These are phyloP conservation scores for Arthrinium puccinioides DNA, from an alignment of 2,329 filamentous ascomycete genomes.

Conservation along the genomic window DNA sequence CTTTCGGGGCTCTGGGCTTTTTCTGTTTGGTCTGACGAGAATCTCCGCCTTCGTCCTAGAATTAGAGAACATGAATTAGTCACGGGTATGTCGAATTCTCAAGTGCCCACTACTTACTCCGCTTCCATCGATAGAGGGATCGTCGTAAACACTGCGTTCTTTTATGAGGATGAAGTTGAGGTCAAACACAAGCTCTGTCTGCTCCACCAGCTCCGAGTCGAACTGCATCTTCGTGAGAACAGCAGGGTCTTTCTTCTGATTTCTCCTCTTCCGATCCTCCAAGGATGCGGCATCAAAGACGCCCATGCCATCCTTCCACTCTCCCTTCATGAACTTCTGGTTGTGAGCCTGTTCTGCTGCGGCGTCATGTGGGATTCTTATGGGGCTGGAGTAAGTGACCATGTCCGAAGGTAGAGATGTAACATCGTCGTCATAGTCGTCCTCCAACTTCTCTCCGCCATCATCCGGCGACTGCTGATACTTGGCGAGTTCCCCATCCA, in stretches of 20 bases:
- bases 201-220: constrained; percentile 56
- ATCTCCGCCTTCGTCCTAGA: too few species aligned
- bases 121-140: constrained; percentile 43
- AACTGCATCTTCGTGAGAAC: constrained; percentile 60
- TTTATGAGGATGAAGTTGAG: constrained; percentile 41
- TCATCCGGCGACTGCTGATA: constrained; percentile 8
- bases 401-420: constrained; percentile 16
- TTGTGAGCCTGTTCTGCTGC: constrained; percentile 28
- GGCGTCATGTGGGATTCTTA: constrained; percentile 4
- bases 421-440: constrained; percentile 5
- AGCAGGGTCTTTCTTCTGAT: constrained; percentile 69
- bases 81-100: too few species aligned
- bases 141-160: constrained; percentile 52
- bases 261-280: constrained; percentile 65
- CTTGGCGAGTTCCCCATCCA: constrained; percentile 3
- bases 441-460: constrained; percentile 11
- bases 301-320: constrained; percentile 71
- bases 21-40: too few species aligned
- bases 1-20: too few species aligned
- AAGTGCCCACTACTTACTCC: constrained; percentile 39
- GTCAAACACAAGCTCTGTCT: constrained; percentile 58
- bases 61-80: too few species aligned
- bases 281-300: constrained; percentile 74
- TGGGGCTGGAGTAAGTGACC: constrained; percentile 14
- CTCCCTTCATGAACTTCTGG: constrained; percentile 51